Percentiles rank a stretch among this genome's conserved stretches.
Conservation (phyloP, 257 asterid species). For the Solanum medicagineum region DNA sequence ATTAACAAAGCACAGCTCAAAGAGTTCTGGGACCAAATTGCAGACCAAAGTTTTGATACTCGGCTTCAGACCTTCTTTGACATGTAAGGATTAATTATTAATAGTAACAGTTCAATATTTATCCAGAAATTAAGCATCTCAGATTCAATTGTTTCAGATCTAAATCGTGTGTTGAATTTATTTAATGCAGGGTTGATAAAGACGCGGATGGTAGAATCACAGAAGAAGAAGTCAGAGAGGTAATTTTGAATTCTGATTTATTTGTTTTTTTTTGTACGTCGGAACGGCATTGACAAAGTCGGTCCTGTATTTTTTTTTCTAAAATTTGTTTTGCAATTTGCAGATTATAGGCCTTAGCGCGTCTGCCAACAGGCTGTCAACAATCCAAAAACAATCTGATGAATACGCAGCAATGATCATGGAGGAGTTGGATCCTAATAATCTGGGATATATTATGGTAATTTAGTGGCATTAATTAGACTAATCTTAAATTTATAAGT, state of each 20-base stretch:
- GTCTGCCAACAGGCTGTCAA: slow-evolving; percentile 77
- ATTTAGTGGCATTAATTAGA: not conserved
- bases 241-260: not conserved
- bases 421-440: slow-evolving; percentile 79
- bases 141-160: not conserved
- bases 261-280: not conserved
- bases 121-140: not conserved
- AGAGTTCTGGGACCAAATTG: slow-evolving; percentile 75
- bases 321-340: not conserved
- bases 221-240: slow-evolving; percentile 93
- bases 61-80: slow-evolving; percentile 85
- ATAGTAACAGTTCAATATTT: not conserved
- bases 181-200: slow-evolving; percentile 75
- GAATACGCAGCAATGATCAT: slow-evolving; percentile 83
- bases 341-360: slow-evolving; percentile 86
- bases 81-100: slow-evolving; percentile 36
- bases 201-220: slow-evolving; percentile 76
- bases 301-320: not conserved
- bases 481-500: not conserved
- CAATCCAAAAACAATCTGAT: slow-evolving; percentile 68
- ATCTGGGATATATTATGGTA: slow-evolving; percentile 67
- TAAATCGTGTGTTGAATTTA: not conserved
- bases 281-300: not conserved
- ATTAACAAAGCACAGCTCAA: slow-evolving; percentile 43
- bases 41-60: slow-evolving; percentile 78